These are phyloP conservation scores for Rhizopus microsporus DNA, from an alignment of 371 early-diverging fungal species.

Conservation along the genomic window DNA sequence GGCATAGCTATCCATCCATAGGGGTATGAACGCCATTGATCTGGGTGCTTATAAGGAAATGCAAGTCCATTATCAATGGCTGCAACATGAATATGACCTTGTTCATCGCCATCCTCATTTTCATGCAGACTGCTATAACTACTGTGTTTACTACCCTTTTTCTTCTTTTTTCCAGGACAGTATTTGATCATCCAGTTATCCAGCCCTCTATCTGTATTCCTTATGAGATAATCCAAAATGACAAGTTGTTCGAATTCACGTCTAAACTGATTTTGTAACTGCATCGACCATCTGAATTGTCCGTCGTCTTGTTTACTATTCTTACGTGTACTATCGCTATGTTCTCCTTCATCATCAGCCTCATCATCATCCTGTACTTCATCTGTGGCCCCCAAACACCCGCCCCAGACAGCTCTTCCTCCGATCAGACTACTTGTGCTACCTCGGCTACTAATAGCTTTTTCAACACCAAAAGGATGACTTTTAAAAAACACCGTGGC, in stretches of 20 bases:
- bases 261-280: slow-evolving; percentile 70
- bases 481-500: slow-evolving; percentile 77
- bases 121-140: slow-evolving; percentile 18
- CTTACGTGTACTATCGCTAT: slow-evolving; percentile 18
- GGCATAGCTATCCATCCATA: slow-evolving; percentile 87
- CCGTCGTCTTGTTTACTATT: slow-evolving; percentile 5
- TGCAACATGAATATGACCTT: slow-evolving; percentile 66
- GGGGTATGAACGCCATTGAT: slow-evolving; percentile 87
- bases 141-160: slow-evolving; percentile 4
- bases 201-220: slow-evolving; percentile 88
- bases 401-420: slow-evolving; percentile 35
- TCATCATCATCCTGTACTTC: slow-evolving; percentile 14
- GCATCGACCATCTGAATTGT: slow-evolving; percentile 64
- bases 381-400: slow-evolving; percentile 28
- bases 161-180: slow-evolving; percentile 36
- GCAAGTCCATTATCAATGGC: slow-evolving; percentile 94
- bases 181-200: slow-evolving; percentile 93
- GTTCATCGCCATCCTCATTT: background rate
- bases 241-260: slow-evolving; percentile 84
- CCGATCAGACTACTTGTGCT: background rate
- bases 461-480: slow-evolving; percentile 53
- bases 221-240: slow-evolving; percentile 85
- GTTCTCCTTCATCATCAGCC: slow-evolving; percentile 17
- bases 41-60: slow-evolving; percentile 93
- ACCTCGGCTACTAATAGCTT: slow-evolving; percentile 5